phyloP scores from a whole-genome alignment of 2,329 filamentous ascomycete species.

The Raffaelea ambrosiae region DNA sequence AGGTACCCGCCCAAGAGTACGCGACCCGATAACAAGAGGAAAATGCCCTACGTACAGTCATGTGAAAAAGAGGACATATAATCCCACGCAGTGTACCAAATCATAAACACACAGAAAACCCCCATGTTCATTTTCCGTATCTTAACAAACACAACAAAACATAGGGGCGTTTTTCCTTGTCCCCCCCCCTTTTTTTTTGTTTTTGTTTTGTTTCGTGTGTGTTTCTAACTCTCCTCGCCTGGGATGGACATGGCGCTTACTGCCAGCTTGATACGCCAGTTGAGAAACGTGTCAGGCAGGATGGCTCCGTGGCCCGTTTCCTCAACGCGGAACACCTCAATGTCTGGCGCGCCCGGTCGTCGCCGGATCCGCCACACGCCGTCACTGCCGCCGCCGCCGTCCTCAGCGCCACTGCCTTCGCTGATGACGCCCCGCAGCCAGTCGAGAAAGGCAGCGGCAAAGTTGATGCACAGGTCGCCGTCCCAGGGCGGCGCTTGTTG shows the following conservation, averaged over 20 bases:
- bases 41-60: no score
- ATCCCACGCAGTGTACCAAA: no score
- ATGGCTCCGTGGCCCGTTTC: constrained; percentile 70
- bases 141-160: no score
- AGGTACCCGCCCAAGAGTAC: no score
- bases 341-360: constrained; percentile 48
- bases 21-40: no score
- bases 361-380: constrained; percentile 78
- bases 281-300: constrained; percentile 66
- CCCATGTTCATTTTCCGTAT: no score
- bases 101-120: no score
- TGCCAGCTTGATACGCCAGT: constrained; percentile 57
- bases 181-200: no score
- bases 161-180: no score
- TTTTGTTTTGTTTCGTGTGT: no score
- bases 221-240: no score
- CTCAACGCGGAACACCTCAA: constrained; percentile 68
- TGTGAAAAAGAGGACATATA: no score
- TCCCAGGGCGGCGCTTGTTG: constrained; percentile 52
- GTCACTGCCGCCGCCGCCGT: constrained; percentile 18
- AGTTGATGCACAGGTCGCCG: constrained; percentile 89
- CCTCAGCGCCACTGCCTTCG: constrained; percentile 19
- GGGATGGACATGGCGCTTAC: constrained; percentile 13
- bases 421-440: constrained; percentile 61
- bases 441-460: constrained; percentile 66